Conservation (phyloP, 139 green algal species). For the Dunaliella primolecta region DNA sequence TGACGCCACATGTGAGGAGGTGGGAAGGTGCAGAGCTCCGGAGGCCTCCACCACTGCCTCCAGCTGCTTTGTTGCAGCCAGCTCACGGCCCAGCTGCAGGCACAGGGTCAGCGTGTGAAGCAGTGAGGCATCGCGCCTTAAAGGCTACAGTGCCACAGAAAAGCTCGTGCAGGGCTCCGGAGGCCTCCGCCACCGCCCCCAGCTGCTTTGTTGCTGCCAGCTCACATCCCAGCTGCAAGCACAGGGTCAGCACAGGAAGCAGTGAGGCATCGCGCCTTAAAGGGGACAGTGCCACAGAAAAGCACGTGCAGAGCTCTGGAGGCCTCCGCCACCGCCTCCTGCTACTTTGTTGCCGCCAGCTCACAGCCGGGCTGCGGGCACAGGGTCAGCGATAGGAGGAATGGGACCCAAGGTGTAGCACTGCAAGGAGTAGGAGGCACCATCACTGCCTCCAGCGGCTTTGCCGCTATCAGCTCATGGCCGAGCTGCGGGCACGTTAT, state of each 20-base stretch:
- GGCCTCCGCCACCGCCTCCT: conserved; percentile 16
- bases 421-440: conserved; percentile 28
- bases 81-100: conserved; percentile 16
- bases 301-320: conserved; percentile 31
- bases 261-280: too few relatives aligned
- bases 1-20: background rate
- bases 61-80: background rate
- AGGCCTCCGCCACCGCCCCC: conserved; percentile 15
- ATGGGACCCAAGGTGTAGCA: too few relatives aligned
- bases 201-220: conserved; percentile 1
- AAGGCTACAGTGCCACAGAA: too few relatives aligned
- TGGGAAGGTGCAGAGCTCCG: conserved; percentile 31
- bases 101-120: too few relatives aligned
- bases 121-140: too few relatives aligned
- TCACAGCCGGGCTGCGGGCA: too few relatives aligned
- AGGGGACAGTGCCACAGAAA: too few relatives aligned
- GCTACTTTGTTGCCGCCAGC: background rate
- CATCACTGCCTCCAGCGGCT: conserved; percentile 14
- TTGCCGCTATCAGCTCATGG: conserved; percentile 17
- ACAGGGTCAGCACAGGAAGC: too few relatives aligned
- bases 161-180: conserved; percentile 30
- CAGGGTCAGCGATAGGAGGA: too few relatives aligned
- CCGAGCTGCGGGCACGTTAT: background rate
- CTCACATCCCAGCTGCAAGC: conserved; percentile 14
- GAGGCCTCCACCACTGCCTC: conserved; percentile 18